Evolutionary conservation across 768 basidiomycete genomes (phyloP), one percentile per base, ranked within the genome.

Genomic region (Postia placenta): DNA sequence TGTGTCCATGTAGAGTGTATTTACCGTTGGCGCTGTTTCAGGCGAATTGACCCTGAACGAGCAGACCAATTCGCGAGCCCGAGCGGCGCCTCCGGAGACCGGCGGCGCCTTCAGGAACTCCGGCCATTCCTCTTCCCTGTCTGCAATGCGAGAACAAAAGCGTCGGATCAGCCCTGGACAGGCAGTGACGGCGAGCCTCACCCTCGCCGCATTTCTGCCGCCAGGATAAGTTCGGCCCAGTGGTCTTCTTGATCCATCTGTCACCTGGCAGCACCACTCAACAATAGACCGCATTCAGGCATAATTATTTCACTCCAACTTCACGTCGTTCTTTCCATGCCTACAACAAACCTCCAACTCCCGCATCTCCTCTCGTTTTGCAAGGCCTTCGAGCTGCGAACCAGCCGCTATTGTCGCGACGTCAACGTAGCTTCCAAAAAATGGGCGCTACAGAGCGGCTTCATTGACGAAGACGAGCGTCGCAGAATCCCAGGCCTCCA

Each of bases 401-500:
- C 51, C 41, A 64, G 60, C 52, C 50, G 43, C 33, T 58, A 60
- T 40, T 65, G 64, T 43, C 50, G 47, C 40, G 42, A 52, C 25
- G 58, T 57, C 44, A 50, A 56, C 20, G 51, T 43, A 24, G 48
- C 52, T 15, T 50, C 59, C 11, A 55, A 50, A 26, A 49, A 53
- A 37, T 64, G 64, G 64, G 52, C 56, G n/a, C 24, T 49, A 20
- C 40, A 50, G 15, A 45, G 35, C 37, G 49, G 41, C 20, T 52
- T 55, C 41, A 40, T 61, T 23, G 51, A 54, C 50, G 45, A 45
- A 17, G 50, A 56, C 11, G 54, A 59, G 48, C 48, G 46, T 19
- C 47, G 42, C 17, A 49, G 44, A 11, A 49, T 68, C 20, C 52
- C 54, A 11, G 59, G 57, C 25, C 59, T 65, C 41, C 75, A 73